Percentiles rank a stretch among this genome's conserved stretches.
Evolutionary conservation across 495 filamentous ascomycete genomes (phyloP).

Genomic region (Schizothecium vesticola): DNA sequence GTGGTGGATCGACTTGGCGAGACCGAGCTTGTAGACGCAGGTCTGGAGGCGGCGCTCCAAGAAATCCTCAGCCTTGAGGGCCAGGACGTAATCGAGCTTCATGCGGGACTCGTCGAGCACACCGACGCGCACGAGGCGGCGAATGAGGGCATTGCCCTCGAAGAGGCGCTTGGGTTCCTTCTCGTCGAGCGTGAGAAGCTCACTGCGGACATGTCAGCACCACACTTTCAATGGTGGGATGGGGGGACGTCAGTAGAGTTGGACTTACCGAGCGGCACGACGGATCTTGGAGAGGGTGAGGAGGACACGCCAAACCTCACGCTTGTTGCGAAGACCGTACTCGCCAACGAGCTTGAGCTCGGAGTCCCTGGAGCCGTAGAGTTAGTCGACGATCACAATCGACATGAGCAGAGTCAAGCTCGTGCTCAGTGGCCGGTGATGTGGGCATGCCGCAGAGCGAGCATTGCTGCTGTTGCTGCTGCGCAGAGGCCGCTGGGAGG

Average conservation of each 20-base stretch:
- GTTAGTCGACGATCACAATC: slow-evolving; percentile 56
- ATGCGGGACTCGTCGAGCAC: slow-evolving; percentile 99
- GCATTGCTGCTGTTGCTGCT: slow-evolving; percentile 39
- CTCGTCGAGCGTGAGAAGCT: slow-evolving; percentile 98
- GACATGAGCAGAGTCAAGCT: slow-evolving; percentile 98
- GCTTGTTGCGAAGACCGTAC: slow-evolving; percentile 99
- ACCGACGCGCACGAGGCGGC: slow-evolving; percentile 98
- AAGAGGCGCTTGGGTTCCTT: slow-evolving; percentile 99
- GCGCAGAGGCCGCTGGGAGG: slow-evolving; percentile 28
- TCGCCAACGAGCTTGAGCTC: slow-evolving; percentile 99
- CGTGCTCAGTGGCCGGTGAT: slow-evolving; percentile 90
- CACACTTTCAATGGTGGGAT: neutral
- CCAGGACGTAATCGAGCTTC: slow-evolving; percentile 99
- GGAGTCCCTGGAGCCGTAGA: slow-evolving; percentile 70
- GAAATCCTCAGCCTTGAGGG: slow-evolving; percentile 97
- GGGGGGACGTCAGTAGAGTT: neutral
- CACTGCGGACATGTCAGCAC: slow-evolving; percentile 50
- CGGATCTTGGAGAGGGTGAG: slow-evolving; percentile 99
- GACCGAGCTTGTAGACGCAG: slow-evolving; percentile 98
- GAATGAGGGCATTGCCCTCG: slow-evolving; percentile 99
- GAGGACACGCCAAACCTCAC: slow-evolving; percentile 99
- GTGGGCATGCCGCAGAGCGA: slow-evolving; percentile 28
- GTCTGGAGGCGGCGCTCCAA: slow-evolving; percentile 98
- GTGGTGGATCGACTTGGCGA: slow-evolving; percentile 99
- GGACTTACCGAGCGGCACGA: slow-evolving; percentile 95